phyloP scores from a whole-genome alignment of 2,329 filamentous ascomycete genomes.

The Claviceps pazoutovae region DNA sequence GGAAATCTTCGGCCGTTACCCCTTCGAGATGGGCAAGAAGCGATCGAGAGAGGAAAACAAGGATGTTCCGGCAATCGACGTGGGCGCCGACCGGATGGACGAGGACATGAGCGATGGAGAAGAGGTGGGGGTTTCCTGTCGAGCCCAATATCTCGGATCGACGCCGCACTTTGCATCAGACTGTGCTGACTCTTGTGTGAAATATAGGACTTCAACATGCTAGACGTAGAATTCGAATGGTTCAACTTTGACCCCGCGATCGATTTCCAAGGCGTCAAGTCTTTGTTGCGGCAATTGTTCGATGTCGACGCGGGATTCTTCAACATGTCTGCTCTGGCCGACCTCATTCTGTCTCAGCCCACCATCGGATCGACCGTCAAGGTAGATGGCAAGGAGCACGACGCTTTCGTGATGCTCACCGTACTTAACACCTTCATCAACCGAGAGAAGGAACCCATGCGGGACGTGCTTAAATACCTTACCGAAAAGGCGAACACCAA shows the following conservation, averaged over 20 bases:
- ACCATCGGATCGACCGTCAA: constrained; percentile 90
- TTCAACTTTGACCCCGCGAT: constrained; percentile 84
- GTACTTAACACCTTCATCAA: constrained; percentile 73
- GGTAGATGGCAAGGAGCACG: constrained; percentile 84
- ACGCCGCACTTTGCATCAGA: too few relatives aligned
- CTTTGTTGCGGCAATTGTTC: constrained; percentile 77
- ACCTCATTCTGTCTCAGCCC: constrained; percentile 76
- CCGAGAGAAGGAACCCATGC: constrained; percentile 57
- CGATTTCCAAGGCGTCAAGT: constrained; percentile 92
- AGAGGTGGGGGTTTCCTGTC: constrained; percentile 25
- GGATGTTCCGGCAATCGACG: constrained; percentile 24
- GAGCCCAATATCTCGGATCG: too few relatives aligned
- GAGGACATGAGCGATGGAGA: constrained; percentile 40
- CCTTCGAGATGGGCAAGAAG: constrained; percentile 34
- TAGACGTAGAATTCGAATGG: constrained; percentile 97
- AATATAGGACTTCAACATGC: constrained; percentile 67
- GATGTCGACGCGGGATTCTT: constrained; percentile 77
- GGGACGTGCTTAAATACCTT: constrained; percentile 60
- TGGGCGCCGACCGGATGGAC: constrained; percentile 35
- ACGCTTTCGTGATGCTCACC: constrained; percentile 86
- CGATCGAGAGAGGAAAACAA: constrained; percentile 33
- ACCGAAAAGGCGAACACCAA: constrained; percentile 38
- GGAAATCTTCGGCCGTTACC: neutral
- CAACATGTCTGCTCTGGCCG: constrained; percentile 73
- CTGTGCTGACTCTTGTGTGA: neutral